Evolutionary conservation across 257 asterid genomes (phyloP).

Genomic region (Petunia axillaris): DNA sequence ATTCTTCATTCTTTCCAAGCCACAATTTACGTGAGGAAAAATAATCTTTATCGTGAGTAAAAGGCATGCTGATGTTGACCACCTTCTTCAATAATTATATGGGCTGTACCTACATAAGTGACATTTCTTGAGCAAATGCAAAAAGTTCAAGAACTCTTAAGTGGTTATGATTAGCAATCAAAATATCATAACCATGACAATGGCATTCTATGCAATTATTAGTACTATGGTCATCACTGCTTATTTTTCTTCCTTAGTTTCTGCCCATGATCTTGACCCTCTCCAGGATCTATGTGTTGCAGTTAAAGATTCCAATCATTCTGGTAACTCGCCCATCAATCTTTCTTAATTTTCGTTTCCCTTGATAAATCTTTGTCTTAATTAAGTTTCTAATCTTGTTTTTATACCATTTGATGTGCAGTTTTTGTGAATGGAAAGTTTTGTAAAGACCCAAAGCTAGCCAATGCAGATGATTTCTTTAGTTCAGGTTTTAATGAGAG

Average conservation of each 20-base stretch:
- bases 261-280: constrained; percentile 24
- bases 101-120: neutral
- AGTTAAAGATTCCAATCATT: neutral
- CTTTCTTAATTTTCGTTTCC: neutral
- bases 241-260: constrained; percentile 9
- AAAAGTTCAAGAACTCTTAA: neutral
- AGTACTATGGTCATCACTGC: neutral
- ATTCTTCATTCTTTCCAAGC: neutral
- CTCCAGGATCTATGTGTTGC: constrained; percentile 24
- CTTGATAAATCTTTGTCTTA: neutral
- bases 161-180: neutral
- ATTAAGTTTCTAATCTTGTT: neutral
- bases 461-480: constrained; percentile 19
- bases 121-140: neutral
- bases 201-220: neutral
- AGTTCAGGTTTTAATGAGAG: constrained; percentile 15
- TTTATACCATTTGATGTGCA: neutral
- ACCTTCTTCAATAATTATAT: neutral
- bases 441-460: constrained; percentile 26
- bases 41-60: neutral
- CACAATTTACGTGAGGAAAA: no score
- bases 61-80: neutral
- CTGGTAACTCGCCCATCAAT: neutral
- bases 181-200: constrained; percentile 7
- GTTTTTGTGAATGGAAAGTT: constrained; percentile 23